Evolutionary conservation across 169 alveolate species (phyloP).

Genomic region (Eimeria zaria): DNA sequence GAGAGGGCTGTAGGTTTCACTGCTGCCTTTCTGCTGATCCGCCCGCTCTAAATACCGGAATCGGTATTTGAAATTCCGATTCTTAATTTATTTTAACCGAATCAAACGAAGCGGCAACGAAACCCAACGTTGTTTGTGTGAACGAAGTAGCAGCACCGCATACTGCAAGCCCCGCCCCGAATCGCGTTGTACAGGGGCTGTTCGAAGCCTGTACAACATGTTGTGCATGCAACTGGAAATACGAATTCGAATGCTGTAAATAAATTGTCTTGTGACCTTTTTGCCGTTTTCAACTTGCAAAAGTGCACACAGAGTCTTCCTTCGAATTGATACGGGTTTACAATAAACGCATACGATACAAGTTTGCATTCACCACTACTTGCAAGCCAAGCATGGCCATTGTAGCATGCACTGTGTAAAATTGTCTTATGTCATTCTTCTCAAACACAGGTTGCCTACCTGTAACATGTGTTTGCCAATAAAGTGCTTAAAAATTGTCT

Average conservation of each 20-base stretch:
- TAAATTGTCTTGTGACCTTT: neutral
- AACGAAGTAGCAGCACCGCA: neutral
- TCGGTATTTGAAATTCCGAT: neutral
- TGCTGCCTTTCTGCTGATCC: conserved; percentile 1
- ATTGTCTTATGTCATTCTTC: neutral
- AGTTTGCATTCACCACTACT: neutral
- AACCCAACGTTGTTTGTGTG: neutral
- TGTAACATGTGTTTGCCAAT: too few relatives aligned
- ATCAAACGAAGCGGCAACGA: neutral
- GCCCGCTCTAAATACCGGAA: neutral
- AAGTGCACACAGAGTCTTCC: neutral
- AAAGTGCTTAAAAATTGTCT: neutral
- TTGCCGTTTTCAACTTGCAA: neutral
- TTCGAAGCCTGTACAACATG: neutral
- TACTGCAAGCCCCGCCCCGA: neutral
- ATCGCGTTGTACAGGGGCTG: neutral
- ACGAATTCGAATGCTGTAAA: neutral
- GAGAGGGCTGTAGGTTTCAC: conserved; percentile 13
- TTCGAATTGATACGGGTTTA: neutral
- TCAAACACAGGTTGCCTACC: neutral
- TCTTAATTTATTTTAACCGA: neutral
- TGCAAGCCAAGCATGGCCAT: neutral
- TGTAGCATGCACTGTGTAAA: neutral
- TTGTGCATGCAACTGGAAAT: neutral
- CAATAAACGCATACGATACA: neutral